Conservation (phyloP, 1,139 yeast species). For the Saccharomycopsis phalli region DNA sequence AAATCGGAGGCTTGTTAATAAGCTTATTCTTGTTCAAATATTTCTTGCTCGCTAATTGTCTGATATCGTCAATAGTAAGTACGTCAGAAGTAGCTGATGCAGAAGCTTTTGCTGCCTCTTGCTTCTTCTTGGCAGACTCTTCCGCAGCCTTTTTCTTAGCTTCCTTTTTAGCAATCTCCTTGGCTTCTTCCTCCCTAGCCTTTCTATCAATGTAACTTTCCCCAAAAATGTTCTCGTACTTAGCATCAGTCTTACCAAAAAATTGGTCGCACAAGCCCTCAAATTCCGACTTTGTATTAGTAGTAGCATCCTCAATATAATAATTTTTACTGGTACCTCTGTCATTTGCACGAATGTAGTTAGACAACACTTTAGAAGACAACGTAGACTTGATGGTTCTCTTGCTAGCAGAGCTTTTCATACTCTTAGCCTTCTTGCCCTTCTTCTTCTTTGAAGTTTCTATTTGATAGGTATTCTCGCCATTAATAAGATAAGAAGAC, state of each 20-base stretch:
- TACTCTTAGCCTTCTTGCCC: constrained; percentile 3
- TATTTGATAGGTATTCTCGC: constrained; percentile 8
- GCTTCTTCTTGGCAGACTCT: constrained; percentile 1
- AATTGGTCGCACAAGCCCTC: constrained; percentile 18
- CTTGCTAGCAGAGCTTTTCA: neutral
- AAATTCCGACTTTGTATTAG: constrained; percentile 17
- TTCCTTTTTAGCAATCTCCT: too few relatives aligned
- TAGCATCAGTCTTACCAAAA: constrained; percentile 12
- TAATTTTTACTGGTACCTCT: neutral
- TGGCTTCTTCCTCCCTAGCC: constrained; percentile 11
- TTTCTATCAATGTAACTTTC: constrained; percentile 16
- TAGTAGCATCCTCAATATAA: constrained; percentile 15
- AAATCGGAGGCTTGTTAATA: constrained; percentile 12
- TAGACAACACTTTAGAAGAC: constrained; percentile 16
- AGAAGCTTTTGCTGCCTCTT: constrained; percentile 2
- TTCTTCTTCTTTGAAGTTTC: constrained; percentile 3
- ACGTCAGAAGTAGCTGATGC: neutral
- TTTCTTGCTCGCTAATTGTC: constrained; percentile 7
- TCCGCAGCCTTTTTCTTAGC: constrained; percentile 4
- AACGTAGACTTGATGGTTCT: constrained; percentile 15
- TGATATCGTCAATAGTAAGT: constrained; percentile 10
- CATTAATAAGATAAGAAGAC: constrained; percentile 10
- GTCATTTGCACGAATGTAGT: constrained; percentile 7
- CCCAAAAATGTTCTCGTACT: constrained; percentile 16
- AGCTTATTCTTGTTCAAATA: constrained; percentile 2